These are phyloP conservation scores for Yamadazyma songkhlaensis DNA, from an alignment of 1,139 yeast genomes.

Conservation along the genomic window DNA sequence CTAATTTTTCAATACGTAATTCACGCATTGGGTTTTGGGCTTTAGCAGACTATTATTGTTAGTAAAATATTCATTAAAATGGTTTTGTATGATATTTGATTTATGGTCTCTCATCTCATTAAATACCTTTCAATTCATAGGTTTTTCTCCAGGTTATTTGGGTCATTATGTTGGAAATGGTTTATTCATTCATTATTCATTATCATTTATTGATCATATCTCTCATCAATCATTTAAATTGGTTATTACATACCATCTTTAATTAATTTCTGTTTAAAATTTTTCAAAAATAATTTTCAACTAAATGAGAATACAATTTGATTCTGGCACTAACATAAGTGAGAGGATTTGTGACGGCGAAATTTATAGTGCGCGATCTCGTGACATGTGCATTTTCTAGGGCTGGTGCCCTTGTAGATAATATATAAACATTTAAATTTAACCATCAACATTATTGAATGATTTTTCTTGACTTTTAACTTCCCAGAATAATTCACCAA, in stretches of 20 bases:
- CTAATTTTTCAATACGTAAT: conserved; percentile 98
- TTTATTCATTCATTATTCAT: too few relatives aligned
- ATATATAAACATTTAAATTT: background rate
- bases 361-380: background rate
- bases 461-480: conserved; percentile 85
- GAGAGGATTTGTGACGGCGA: conserved; percentile 3
- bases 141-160: too few relatives aligned
- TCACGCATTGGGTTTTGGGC: conserved; percentile 86
- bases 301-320: background rate
- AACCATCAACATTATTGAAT: conserved; percentile 78
- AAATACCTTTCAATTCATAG: too few relatives aligned
- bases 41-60: conserved; percentile 27
- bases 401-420: background rate
- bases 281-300: conserved; percentile 5
- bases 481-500: conserved; percentile 90
- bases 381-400: conserved; percentile 1
- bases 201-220: background rate
- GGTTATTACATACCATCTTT: conserved; percentile 5
- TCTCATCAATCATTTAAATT: conserved; percentile 1
- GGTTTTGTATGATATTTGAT: too few relatives aligned
- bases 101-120: background rate
- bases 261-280: conserved; percentile 3
- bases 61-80: conserved; percentile 3
- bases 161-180: too few relatives aligned
- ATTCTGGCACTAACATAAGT: background rate